These are phyloP conservation scores for Magnolia officinalis DNA, from an alignment of 164 flowering plant genomes.

Conservation along the genomic window DNA sequence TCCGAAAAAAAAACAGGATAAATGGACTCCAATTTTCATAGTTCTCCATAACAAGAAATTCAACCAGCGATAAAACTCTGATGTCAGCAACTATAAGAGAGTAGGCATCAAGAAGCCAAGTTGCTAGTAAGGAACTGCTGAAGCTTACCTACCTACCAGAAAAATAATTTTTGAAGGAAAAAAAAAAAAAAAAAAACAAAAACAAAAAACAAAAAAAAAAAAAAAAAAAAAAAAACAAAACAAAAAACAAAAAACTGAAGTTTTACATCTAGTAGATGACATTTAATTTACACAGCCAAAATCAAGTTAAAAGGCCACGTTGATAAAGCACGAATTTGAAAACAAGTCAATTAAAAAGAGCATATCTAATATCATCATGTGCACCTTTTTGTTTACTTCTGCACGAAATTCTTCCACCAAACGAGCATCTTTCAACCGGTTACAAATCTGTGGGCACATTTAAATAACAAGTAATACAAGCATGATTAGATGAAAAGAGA, in stretches of 20 bases:
- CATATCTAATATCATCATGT: not conserved
- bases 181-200: no score
- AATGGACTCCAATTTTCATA: not conserved
- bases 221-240: no score
- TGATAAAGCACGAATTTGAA: not conserved
- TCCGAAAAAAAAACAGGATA: no score
- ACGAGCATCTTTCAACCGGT: conserved; percentile 63
- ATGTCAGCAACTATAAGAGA: not conserved
- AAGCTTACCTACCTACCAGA: no score
- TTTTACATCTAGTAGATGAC: not conserved
- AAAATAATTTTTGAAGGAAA: no score
- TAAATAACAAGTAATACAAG: conserved; percentile 4
- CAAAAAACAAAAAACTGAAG: not conserved
- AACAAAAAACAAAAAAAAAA: no score
- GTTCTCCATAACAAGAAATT: not conserved
- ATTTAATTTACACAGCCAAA: not conserved
- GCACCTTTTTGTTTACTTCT: conserved; percentile 65
- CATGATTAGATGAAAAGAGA: conserved; percentile 3
- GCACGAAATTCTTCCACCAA: conserved; percentile 69
- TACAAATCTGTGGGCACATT: conserved; percentile 44
- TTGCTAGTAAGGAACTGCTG: not conserved
- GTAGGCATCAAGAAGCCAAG: not conserved
- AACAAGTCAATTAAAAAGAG: not conserved
- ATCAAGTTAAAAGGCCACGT: not conserved
- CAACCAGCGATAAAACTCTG: not conserved